Conservation (phyloP, 805 yeast species). For the Kodamaea fukazawae region DNA sequence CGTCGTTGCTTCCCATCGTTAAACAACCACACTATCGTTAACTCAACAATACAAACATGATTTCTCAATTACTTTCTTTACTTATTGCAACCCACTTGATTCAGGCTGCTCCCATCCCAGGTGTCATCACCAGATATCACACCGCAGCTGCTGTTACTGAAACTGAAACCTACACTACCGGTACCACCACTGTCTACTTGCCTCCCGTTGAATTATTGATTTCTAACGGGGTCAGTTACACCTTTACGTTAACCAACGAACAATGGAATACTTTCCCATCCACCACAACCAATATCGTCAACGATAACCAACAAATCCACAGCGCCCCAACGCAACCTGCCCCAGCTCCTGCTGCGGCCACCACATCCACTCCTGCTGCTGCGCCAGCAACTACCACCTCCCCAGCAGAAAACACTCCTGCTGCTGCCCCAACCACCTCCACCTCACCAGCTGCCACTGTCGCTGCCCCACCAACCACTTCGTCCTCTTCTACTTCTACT, state of each 20-base stretch:
- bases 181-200: conserved; percentile 46
- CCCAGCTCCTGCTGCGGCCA: conserved; percentile 12
- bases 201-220: conserved; percentile 54
- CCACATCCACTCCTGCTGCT: conserved; percentile 11
- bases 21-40: conserved; percentile 1
- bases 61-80: conserved; percentile 9
- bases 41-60: conserved; percentile 3
- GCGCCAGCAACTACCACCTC: conserved; percentile 14
- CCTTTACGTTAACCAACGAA: conserved; percentile 39
- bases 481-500: conserved; percentile 18
- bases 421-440: conserved; percentile 21
- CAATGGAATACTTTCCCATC: conserved; percentile 33
- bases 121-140: conserved; percentile 50
- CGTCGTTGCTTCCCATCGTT: neutral
- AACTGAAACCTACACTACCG: conserved; percentile 40
- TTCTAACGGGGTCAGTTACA: conserved; percentile 51
- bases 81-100: conserved; percentile 19
- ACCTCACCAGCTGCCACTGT: conserved; percentile 19
- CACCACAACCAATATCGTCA: conserved; percentile 31
- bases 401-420: conserved; percentile 24
- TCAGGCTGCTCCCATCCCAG: conserved; percentile 36
- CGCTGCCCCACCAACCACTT: conserved; percentile 8
- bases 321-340: conserved; percentile 14
- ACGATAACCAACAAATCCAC: conserved; percentile 12
- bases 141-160: conserved; percentile 56